A percentile compares a stretch with the other conserved stretches of the same genome.
phyloP scores from a whole-genome alignment of 2,329 filamentous ascomycete genomes.

The Curvularia sp. region DNA sequence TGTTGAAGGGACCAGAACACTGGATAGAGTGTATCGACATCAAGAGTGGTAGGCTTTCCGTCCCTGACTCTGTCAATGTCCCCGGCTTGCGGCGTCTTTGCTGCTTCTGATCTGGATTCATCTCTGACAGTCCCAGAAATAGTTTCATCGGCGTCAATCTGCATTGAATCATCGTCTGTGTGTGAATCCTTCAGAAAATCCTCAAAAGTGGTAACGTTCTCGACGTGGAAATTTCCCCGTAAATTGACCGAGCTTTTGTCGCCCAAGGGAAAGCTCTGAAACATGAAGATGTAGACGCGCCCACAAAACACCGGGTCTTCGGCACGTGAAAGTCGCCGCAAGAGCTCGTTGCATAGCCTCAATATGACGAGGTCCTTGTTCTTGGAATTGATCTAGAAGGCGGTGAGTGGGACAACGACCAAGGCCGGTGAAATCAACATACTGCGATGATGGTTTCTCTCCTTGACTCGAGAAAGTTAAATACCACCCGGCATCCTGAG shows the following conservation, averaged over 20 bases:
- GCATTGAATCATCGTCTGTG: constrained; percentile 64
- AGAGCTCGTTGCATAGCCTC: constrained; percentile 91
- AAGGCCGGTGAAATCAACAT: constrained; percentile 47
- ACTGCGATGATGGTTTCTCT: constrained; percentile 83
- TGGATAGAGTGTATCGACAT: constrained; percentile 80
- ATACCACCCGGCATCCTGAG: constrained; percentile 85
- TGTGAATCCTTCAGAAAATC: constrained; percentile 54
- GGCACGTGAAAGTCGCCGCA: constrained; percentile 91
- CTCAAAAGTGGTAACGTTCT: constrained; percentile 90
- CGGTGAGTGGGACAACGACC: constrained; percentile 29
- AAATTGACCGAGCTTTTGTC: constrained; percentile 98
- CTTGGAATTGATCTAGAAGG: constrained; percentile 42
- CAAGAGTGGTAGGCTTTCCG: constrained; percentile 58
- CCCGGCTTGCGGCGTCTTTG: constrained; percentile 47
- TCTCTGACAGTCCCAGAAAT: constrained; percentile 35
- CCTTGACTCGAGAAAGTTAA: constrained; percentile 93
- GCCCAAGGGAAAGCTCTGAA: constrained; percentile 94
- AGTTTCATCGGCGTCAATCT: constrained; percentile 63
- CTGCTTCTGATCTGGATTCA: constrained; percentile 48
- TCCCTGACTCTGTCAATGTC: constrained; percentile 57
- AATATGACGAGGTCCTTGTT: constrained; percentile 88
- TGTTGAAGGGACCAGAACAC: constrained; percentile 94
- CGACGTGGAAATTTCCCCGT: constrained; percentile 91
- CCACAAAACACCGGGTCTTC: constrained; percentile 98
- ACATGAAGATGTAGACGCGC: constrained; percentile 96